Evolutionary conservation across 371 early-diverging fungal genomes (phyloP).

Genomic region (Apophysomyces ossiformis): DNA sequence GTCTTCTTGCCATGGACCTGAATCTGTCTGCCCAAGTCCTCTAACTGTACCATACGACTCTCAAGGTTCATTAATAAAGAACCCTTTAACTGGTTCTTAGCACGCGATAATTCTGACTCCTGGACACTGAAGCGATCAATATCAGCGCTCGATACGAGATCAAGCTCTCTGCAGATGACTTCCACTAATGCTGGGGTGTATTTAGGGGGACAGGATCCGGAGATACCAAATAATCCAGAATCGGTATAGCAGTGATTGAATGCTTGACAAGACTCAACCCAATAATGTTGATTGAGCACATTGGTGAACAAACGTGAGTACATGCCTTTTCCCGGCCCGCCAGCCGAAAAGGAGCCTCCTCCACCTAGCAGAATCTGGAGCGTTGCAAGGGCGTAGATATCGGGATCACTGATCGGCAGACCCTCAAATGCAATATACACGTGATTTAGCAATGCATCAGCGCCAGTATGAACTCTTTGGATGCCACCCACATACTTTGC

Average conservation of each 20-base stretch:
- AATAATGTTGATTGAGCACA: conserved; percentile 91
- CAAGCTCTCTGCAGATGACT: conserved; percentile 84
- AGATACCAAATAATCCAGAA: conserved; percentile 92
- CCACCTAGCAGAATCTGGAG: conserved; percentile 93
- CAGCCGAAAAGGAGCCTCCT: conserved; percentile 96
- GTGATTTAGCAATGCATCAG: conserved; percentile 77
- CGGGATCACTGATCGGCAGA: conserved; percentile 77
- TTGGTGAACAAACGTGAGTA: conserved; percentile 95
- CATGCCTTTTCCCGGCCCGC: conserved; percentile 99
- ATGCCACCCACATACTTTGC: conserved; percentile 87
- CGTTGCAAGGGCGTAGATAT: conserved; percentile 91
- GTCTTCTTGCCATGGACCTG: conserved; percentile 81
- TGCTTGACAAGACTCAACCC: conserved; percentile 93
- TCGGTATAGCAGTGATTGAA: conserved; percentile 93
- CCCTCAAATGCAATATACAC: conserved; percentile 92
- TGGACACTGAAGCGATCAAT: conserved; percentile 44
- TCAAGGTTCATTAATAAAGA: conserved; percentile 94
- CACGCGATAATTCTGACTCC: conserved; percentile 76
- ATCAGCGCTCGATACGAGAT: conserved; percentile 66
- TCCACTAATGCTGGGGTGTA: conserved; percentile 73
- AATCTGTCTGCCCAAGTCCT: conserved; percentile 94
- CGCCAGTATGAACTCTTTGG: conserved; percentile 66
- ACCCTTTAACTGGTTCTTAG: conserved; percentile 95
- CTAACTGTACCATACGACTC: conserved; percentile 89
- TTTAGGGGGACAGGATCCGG: conserved; percentile 81